Evolutionary conservation across 495 filamentous ascomycete species (phyloP), one percentile per base, ranked within the genome.

Genomic region (Neurospora terricola): DNA sequence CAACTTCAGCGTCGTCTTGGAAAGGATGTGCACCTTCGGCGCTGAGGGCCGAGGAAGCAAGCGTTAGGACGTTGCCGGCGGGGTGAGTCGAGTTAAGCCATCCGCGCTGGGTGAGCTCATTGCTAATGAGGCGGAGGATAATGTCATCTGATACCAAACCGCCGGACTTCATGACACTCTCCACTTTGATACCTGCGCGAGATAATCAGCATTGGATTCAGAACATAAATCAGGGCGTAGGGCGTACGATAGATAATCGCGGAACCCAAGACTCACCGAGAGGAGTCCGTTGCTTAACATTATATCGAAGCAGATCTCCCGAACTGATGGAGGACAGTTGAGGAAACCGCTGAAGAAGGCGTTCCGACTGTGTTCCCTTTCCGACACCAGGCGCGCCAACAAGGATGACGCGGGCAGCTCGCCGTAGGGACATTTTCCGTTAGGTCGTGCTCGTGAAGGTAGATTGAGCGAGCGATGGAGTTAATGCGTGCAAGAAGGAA

Each of bases 301-400:
- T 97, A 78, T 96, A 89, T 59, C 96, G 88, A 70, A 99, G 85
- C 14, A 99, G 83, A 79, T 98, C 96, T 16, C 96, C 96, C 23
- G 96, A 97, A 83, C 92, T 96, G 83, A 99, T 94, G 5, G 94
- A 90, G 10, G 94, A 92, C 38, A 99, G 84, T 77, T 97, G 91
- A 18, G 94, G 93, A 77, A 94, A 98, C 73, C 92, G 90, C 75
- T 91, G 83, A 71, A 98, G 88, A 59, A 99, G 84, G 59, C 96
- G 87, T 78, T 97, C 93, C 38, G 94, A 92, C 79, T 99, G 96
- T 18, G 96, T 99, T 39, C 96, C 96, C 82, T 99, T 99, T 70
- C 96, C 96, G 5, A 91, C 90, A 38, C 85, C 96, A 0, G 96
- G 96, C n/a, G 96, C 94, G 70, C 96, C 96, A 74, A 99, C 89